Percentiles rank a stretch among this genome's conserved stretches.
Evolutionary conservation across 345 rosid genomes (phyloP).

Genomic region (Combretum micranthum): DNA sequence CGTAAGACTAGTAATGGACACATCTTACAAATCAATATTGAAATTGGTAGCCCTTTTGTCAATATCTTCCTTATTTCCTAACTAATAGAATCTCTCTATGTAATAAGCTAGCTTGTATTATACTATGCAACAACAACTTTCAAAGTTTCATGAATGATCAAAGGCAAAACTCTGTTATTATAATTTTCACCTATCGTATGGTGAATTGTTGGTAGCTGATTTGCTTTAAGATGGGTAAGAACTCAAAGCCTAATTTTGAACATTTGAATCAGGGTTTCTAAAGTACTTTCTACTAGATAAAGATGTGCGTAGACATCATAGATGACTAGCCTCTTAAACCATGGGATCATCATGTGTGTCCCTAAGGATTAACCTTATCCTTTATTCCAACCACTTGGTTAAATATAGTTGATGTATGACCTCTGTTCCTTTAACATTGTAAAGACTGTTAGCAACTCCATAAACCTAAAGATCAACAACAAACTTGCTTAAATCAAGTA

Average conservation of each 20-base stretch:
- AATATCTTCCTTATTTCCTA: conserved; percentile 82
- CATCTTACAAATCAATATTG: conserved; percentile 81
- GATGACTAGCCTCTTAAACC: conserved; percentile 91
- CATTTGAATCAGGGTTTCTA: conserved; percentile 94
- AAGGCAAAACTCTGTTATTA: conserved; percentile 88
- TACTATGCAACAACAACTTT: conserved; percentile 97
- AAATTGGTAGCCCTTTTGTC: conserved; percentile 73
- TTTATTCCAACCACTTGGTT: conserved; percentile 52
- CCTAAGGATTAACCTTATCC: conserved; percentile 90
- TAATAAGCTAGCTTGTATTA: conserved; percentile 95
- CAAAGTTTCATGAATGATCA: conserved; percentile 85
- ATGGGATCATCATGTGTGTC: conserved; percentile 88
- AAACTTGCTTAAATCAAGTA: conserved; percentile 52
- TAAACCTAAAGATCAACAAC: conserved; percentile 69
- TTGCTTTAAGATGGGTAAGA: conserved; percentile 83
- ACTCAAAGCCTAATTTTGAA: conserved; percentile 94
- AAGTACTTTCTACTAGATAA: conserved; percentile 82
- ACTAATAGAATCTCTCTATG: conserved; percentile 92
- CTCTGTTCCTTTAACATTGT: conserved; percentile 76
- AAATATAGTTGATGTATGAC: conserved; percentile 62
- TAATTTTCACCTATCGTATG: conserved; percentile 84
- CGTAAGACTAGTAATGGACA: conserved; percentile 83
- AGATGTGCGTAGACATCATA: conserved; percentile 98
- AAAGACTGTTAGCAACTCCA: conserved; percentile 55
- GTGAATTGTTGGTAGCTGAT: conserved; percentile 63